Base-by-base conservation (phyloP, 352 stramenopile species). In the Phytophthora fragariaefolia region DNA sequence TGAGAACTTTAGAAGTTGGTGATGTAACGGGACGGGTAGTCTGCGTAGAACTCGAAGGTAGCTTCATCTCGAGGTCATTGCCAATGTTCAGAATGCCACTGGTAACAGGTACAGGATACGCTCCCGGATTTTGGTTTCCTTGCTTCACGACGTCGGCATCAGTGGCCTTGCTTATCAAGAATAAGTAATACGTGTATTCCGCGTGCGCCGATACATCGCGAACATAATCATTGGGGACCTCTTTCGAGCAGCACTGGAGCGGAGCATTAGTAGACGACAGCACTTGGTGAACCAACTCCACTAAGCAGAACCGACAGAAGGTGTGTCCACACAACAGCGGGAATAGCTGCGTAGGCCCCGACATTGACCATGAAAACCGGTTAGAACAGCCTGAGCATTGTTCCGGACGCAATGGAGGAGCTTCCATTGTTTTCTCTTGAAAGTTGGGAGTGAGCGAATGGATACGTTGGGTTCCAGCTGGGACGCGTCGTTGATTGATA, bases 111-210 rank as follows among this genome's bases (percentile, higher is more conserved):
- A 49, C n/a, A n/a, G n/a, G n/a, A n/a, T n/a, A n/a, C n/a, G n/a
- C n/a, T n/a, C n/a, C 45, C 23, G 45, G 15, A 12, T 4, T 28
- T 22, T 12, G 10, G 40, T 24, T 48, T 18, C 15, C 30, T 40
- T 22, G n/a, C 22, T 32, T 13, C 3, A 28, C 38, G 3, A 6
- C 13, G 15, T 23, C 32, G 1, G 6, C 28, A 15, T 24, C 34
- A 24, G 2, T 24, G n/a, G 64, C 13, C 27, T 60, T 60, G 18
- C 48, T 51, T 23, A 77, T 10, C 26, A 88, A 51, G 24, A 67
- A 80, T 26, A 49, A 52, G 50, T 90, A 88, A 52, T 84, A 90
- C 4, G 43, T 54, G 3, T 76, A 26, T 67, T 88, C 79, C n/a
- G 64, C 56, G 12, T 65, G 40, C 17, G 73, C 68, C 17, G 88